Base-by-base conservation (phyloP, 352 stramenopile species). In the Globisporangium carolinianum region DNA sequence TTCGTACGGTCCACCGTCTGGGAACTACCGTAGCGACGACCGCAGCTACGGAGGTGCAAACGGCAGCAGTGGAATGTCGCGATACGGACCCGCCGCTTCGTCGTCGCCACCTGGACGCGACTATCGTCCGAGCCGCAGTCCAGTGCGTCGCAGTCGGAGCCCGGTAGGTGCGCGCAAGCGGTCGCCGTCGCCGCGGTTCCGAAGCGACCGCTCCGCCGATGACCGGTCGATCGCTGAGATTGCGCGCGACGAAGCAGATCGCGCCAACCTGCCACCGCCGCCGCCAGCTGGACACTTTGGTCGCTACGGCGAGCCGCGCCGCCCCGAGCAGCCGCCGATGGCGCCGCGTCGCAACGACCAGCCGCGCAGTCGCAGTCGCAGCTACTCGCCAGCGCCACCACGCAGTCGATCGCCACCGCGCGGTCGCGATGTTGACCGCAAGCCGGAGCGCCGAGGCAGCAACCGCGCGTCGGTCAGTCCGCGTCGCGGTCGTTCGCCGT, bases 191-290 rank as follows among this genome's bases (percentile, higher is more conserved):
- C 8, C 66, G 60, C 8, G 68, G 61, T 5, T 47, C 51, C 57
- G 58, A 68, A 70, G 78, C 48, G 66, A 83, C 3, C 71, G 73
- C 35, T 83, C 73, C n/a, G n/a, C 11, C 43, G 14, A 35, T 10
- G 45, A 42, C 15, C 12, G 10, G 15, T 49, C 45, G 45, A 4
- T 49, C 45, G 45, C 45, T 5, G 45, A 49, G 6, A 24, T 49
- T 49, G 45, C 45, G 45, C 45, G 45, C 10, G 45, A 32, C 15
- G 42, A 18, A 47, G 17, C 45, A n/a, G 45, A 36, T 8, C 15
- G 17, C n/a, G n/a, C 45, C 45, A 17, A 17, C n/a, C 0, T n/a
- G 17, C 45, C 45, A 15, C 45, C 45, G 6, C 45, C 45, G n/a
- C 45, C 45, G 15, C 45, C 45, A n/a, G 14, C 45, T 14, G 45